Percentiles rank a stretch among this genome's conserved stretches.
These are phyloP conservation scores for Senna siamea DNA, from an alignment of 306 rosid species.

Conservation along the genomic window DNA sequence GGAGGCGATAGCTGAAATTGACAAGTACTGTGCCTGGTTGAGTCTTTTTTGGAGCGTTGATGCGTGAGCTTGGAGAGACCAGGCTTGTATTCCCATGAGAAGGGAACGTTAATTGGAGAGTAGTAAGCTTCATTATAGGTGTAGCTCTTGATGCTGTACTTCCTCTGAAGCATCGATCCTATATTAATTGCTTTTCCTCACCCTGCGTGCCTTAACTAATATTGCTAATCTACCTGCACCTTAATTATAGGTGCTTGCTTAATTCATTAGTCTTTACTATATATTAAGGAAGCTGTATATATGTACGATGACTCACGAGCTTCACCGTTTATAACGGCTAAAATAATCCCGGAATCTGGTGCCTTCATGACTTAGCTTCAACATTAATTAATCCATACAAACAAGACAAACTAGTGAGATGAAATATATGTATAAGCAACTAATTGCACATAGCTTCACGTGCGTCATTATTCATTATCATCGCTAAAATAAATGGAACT, in stretches of 20 bases:
- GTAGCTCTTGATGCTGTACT: constrained; percentile 19
- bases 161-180: constrained; percentile 28
- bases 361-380: constrained; percentile 22
- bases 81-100: constrained; percentile 66
- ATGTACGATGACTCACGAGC: not conserved
- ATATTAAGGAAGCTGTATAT: constrained; percentile 11
- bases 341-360: constrained; percentile 14
- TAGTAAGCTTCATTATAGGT: constrained; percentile 10
- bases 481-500: not conserved
- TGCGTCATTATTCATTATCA: not conserved
- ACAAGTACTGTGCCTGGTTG: too few relatives aligned
- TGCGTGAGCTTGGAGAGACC: constrained; percentile 49
- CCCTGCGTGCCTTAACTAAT: constrained; percentile 15
- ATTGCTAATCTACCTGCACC: not conserved
- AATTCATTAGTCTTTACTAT: not conserved
- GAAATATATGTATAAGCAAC: not conserved
- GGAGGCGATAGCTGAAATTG: constrained; percentile 45
- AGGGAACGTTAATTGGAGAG: constrained; percentile 48
- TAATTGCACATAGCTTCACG: not conserved
- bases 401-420: constrained; percentile 5
- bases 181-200: not conserved
- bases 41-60: not conserved
- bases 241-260: not conserved
- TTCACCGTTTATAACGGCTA: constrained; percentile 27
- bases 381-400: constrained; percentile 3